Base-by-base conservation (phyloP, 305 asterid species). In the Fraxinus ornus region DNA sequence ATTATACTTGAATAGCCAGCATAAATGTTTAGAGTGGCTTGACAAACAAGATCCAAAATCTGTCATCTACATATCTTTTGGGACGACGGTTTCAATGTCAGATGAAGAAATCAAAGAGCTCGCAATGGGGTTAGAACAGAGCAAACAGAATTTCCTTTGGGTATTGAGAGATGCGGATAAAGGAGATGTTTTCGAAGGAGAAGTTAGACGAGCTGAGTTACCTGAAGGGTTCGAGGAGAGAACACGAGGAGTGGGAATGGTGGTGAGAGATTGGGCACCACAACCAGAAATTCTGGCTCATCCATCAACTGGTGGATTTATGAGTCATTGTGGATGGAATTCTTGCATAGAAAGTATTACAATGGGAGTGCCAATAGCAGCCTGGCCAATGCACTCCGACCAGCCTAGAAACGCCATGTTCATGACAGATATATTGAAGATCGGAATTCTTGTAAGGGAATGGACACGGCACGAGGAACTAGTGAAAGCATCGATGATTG, bases 341-440 rank as follows among this genome's bases (percentile, higher is more conserved):
- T 91, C 92, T 3, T 86, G 90, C 83, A 19, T 91, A 28, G 97
- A 93, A 70, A 91, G 94, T 71, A 87, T 91, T 0, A 78, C 83
- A 26, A 82, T 79, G 85, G 96, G 97, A 4, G 94, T 93, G 6
- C 93, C 96, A 0, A 81, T 92, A 4, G 90, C 88, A 5, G 83
- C 92, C 0, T 93, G 96, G 96, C 94, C 97, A 0, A 78, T 90
- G 93, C 96, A 93, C 70, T 91, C 97, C 5, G 94, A 93, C 82
- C 96, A 93, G 88, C 94, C 97, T 0, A 83, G 85, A 12, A 93
- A 93, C 68, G 88, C 91, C 0, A 79, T 89, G 13, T 57, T 93
- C 13, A 32, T 92, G 4, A 77, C 90, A 0, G 72, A 80, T 5
- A 84, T 82, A 4, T 71, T 93, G 71, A 74, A 75, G 52, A 72